Evolutionary conservation across 129 eudicot genomes (phyloP), one percentile per base, ranked within the genome.

Genomic region (Arctium lappa): DNA sequence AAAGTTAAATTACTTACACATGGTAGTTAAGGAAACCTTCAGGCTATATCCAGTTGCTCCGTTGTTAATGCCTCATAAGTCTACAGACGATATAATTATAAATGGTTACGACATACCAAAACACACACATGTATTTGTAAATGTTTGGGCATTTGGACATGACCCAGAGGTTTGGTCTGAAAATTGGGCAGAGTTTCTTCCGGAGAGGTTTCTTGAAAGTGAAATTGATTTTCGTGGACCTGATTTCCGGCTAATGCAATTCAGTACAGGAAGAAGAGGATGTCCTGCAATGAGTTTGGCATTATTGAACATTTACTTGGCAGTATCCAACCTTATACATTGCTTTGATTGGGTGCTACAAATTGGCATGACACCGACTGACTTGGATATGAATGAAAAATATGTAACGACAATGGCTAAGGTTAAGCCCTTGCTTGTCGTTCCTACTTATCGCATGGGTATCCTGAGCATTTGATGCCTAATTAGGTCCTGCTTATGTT

Each of bases 221-320:
- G 81, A 81, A 8, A 63, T 84, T 7, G 88, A 87, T 37, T 65
- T 79, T 10, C 42, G 78, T 0, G 88, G 90, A 16, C 56, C 44
- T 39, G 82, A 77, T 38, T 87, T 72, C 5, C 76, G 78, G 38
- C 84, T 87, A 6, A 74, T 86, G 53, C 80, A 75, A 36, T 86
- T 86, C 69, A 83, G 89, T 2, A 44, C 79, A 10, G 86, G 90
- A 0, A 80, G 90, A 65, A 73, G 90, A 73, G 77, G 72, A 3
- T 87, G 90, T 38, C 88, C 90, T 1, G 90, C 88, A 34, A 80
- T 78, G 81, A 71, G 84, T 4, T 81, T 88, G 15, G 91, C 88
- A 3, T 66, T 88, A 5, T 4, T 79, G 0, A 79, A 60, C 6
- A 50, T 85, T 11, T 63, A 74, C 1, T 46, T 81, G 13, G 78